Evolutionary conservation across 768 basidiomycete species (phyloP).

Genomic region (Tricholoma bakamatsutake): DNA sequence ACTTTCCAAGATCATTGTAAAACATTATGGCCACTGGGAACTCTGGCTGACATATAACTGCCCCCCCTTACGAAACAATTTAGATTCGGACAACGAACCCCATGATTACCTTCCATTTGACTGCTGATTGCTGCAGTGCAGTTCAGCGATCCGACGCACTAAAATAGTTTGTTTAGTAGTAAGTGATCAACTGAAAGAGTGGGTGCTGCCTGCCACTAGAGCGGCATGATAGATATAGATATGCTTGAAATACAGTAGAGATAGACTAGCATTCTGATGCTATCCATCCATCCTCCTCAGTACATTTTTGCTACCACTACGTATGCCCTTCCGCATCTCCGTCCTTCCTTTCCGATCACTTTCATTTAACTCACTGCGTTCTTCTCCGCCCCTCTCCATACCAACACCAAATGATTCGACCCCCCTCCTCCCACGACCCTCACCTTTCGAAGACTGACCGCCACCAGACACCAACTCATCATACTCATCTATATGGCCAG

Average conservation of each 20-base stretch:
- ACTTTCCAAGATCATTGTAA: too few species aligned
- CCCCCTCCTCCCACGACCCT: conserved; percentile 45
- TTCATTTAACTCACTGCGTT: conserved; percentile 45
- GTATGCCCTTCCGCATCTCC: conserved; percentile 66
- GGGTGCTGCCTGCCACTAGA: neutral
- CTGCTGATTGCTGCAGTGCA: too few species aligned
- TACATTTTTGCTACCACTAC: conserved; percentile 89
- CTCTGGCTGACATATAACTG: too few species aligned
- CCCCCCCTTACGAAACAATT: too few species aligned
- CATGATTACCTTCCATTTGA: too few species aligned
- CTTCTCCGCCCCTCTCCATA: conserved; percentile 73
- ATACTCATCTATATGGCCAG: conserved; percentile 29
- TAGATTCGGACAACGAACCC: too few species aligned
- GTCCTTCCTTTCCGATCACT: conserved; percentile 75
- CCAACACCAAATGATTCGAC: conserved; percentile 83
- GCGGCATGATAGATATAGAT: neutral
- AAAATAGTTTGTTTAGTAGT: too few species aligned
- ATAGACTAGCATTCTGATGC: neutral
- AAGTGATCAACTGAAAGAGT: too few species aligned
- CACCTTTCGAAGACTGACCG: conserved; percentile 17
- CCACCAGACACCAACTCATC: conserved; percentile 19
- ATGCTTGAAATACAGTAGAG: neutral
- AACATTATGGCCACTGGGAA: too few species aligned
- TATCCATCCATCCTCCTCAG: conserved; percentile 41
- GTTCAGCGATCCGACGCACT: too few species aligned